phyloP scores from a whole-genome alignment of 73 alveolate species.

The Effrenium voratum region DNA sequence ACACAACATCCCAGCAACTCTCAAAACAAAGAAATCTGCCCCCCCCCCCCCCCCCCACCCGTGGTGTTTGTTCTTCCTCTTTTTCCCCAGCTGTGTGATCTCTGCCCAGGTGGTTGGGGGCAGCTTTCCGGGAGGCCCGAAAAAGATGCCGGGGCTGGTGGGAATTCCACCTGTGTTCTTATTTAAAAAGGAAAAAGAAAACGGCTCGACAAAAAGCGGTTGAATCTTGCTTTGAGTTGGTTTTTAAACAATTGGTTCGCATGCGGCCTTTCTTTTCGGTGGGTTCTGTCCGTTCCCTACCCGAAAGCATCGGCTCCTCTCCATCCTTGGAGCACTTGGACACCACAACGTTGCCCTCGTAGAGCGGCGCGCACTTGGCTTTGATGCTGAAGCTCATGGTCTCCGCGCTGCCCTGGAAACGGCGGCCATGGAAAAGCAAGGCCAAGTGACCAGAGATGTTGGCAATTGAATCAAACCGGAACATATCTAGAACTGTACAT shows the following conservation, averaged over 20 bases:
- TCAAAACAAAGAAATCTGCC: too few species aligned
- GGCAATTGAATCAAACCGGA: too few species aligned
- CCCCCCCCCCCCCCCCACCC: too few species aligned
- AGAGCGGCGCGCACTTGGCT: neutral
- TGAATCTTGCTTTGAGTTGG: neutral
- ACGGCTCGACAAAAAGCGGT: neutral
- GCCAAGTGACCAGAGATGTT: too few species aligned
- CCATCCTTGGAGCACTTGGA: slow-evolving; percentile 61
- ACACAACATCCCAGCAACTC: too few species aligned
- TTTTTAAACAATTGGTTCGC: neutral
- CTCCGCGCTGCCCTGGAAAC: slow-evolving; percentile 60
- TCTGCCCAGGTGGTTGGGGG: too few species aligned
- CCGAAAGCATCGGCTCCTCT: slow-evolving; percentile 11
- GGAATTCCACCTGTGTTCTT: too few species aligned
- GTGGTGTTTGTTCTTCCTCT: neutral
- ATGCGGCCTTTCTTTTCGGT: neutral
- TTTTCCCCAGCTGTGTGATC: neutral
- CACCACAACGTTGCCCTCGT: neutral
- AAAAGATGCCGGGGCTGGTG: too few species aligned
- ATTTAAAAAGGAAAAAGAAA: neutral
- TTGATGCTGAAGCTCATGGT: slow-evolving; percentile 5
- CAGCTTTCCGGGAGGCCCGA: neutral
- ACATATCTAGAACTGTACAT: too few species aligned
- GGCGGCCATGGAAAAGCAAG: too few species aligned
- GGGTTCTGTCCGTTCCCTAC: neutral